These are phyloP conservation scores for Ogataea philodendri DNA, from an alignment of 805 yeast species.

Conservation along the genomic window DNA sequence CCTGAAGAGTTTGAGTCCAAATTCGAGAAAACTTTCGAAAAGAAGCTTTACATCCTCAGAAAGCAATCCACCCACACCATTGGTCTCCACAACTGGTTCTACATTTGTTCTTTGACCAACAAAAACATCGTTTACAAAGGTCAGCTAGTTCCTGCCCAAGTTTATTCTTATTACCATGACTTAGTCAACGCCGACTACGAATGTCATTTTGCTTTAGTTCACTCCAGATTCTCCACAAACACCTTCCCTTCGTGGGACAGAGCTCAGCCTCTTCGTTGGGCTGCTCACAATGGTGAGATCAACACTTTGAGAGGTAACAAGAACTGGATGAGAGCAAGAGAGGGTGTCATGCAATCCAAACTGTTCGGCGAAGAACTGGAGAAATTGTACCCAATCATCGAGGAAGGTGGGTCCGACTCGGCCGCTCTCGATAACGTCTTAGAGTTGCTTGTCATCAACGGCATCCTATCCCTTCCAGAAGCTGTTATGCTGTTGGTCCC, in stretches of 20 bases:
- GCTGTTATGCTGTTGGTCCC: slow-evolving; percentile 97
- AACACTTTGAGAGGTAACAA: slow-evolving; percentile 96
- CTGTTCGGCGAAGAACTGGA: slow-evolving; percentile 91
- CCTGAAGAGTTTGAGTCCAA: slow-evolving; percentile 53
- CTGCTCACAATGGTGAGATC: slow-evolving; percentile 98
- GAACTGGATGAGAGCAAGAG: slow-evolving; percentile 99
- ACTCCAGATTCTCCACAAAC: slow-evolving; percentile 95
- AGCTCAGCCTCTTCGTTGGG: slow-evolving; percentile 96
- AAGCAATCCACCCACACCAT: slow-evolving; percentile 88
- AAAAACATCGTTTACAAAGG: slow-evolving; percentile 95
- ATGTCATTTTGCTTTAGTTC: slow-evolving; percentile 94
- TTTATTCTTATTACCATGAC: slow-evolving; percentile 91
- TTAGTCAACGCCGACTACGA: slow-evolving; percentile 86
- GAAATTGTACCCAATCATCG: slow-evolving; percentile 88
- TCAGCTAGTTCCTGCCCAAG: slow-evolving; percentile 95
- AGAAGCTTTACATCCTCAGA: slow-evolving; percentile 79
- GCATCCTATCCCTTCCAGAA: slow-evolving; percentile 89
- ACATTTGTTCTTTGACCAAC: slow-evolving; percentile 87
- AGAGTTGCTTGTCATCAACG: slow-evolving; percentile 87
- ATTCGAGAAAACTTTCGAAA: slow-evolving; percentile 69
- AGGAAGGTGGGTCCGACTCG: slow-evolving; percentile 98
- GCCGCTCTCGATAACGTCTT: slow-evolving; percentile 96
- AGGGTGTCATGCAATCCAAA: slow-evolving; percentile 89
- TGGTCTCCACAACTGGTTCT: slow-evolving; percentile 96
- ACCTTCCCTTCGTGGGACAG: slow-evolving; percentile 99